Evolutionary conservation across 371 early-diverging fungal species (phyloP).

Genomic region (Thermomucor indicae-seudaticae): DNA sequence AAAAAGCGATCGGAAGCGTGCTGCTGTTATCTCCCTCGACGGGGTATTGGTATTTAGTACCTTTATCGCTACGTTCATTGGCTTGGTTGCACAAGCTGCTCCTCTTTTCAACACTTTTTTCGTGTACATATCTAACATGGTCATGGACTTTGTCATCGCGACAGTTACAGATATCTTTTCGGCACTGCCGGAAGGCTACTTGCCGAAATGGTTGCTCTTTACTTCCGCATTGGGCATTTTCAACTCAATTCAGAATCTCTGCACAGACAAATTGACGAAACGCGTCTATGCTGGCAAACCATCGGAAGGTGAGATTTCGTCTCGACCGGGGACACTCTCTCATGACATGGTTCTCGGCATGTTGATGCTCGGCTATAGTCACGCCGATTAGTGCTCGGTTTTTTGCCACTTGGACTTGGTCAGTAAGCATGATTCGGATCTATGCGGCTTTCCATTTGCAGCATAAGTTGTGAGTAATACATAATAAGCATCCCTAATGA

Average conservation of each 20-base stretch:
- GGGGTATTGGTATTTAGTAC: no score
- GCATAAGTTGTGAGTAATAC: constrained; percentile 55
- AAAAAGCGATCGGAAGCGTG: no score
- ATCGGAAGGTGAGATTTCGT: constrained; percentile 60
- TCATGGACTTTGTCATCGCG: constrained; percentile 16
- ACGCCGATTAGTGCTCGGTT: constrained; percentile 67
- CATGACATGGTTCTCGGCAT: not conserved
- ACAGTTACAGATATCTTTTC: constrained; percentile 32
- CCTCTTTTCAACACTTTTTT: no score
- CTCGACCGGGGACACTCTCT: constrained; percentile 6
- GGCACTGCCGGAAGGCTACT: constrained; percentile 54
- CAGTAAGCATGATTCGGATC: constrained; percentile 69
- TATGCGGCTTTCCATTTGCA: constrained; percentile 75
- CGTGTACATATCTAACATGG: no score
- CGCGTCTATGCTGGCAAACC: constrained; percentile 66
- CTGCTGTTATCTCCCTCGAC: no score
- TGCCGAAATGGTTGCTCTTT: constrained; percentile 67
- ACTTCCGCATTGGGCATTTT: constrained; percentile 69
- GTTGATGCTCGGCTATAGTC: constrained; percentile 32
- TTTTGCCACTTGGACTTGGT: constrained; percentile 80
- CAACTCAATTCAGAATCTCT: constrained; percentile 74
- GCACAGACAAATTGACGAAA: constrained; percentile 58
- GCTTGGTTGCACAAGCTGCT: constrained; percentile 1
- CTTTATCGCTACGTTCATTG: no score
- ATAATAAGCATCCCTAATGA: not conserved